Base-by-base conservation (phyloP, 2,329 filamentous ascomycete species). In the Penicillium sp. region DNA sequence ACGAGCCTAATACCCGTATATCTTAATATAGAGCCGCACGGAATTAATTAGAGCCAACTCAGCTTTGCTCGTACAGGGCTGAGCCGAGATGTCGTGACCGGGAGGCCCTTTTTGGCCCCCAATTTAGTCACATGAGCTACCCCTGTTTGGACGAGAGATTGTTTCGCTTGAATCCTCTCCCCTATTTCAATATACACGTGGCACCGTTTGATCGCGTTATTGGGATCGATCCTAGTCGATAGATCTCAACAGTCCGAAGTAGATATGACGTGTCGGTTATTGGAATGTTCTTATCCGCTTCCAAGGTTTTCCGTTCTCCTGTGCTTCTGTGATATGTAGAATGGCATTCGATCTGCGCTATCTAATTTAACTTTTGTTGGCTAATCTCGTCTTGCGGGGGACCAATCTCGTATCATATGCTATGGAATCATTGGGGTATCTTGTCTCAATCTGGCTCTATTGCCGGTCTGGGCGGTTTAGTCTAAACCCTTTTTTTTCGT, bases 321-420 rank as follows among this genome's bases (percentile, higher is more conserved):
- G 30, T 31, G 30, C 30, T 49, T 19, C 41, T 43, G 37, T 50
- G 36, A 49, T 30, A 49, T 30, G 44, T 50, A 28, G 25, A 25
- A 37, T 54, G 26, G 31, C 14, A 35, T 31, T 30, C 35, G 53
- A 55, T 55, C 47, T 51, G 47, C 47, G 41, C 53, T 55, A 55
- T 50, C 40, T 12, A 51, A 33, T 50, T 31, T 49, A 31, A 53
- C 40, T 45, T 45, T 28, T 3, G 14, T 37, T 37, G n/a, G n/a
- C 16, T 28, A 10, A 14, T 36, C 14, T 26, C 28, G 19, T 47
- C 43, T 41, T 54, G 51, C 37, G 51, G 51, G 51, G 22, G 41
- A 31, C 51, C 30, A 31, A 55, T 40, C 45, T 44, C 26, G 26
- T 44, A 35, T 50, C 26, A n/a, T 30, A 19, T 35, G 9, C 26